Evolutionary conservation across 495 filamentous ascomycete genomes (phyloP).

Genomic region (Stereocaulon alpinum): DNA sequence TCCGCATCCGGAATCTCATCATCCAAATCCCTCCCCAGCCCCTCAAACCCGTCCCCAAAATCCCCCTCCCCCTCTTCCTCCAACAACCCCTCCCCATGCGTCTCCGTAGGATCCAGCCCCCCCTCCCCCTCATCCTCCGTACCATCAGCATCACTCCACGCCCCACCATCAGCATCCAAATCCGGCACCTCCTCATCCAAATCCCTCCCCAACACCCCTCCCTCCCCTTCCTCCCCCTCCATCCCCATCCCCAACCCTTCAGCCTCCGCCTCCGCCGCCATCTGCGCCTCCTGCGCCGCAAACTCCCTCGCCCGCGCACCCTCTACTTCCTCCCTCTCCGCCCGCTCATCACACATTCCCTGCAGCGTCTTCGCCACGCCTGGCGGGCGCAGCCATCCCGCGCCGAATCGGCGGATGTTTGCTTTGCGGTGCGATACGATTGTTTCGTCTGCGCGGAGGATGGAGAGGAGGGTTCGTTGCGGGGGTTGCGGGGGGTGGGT

Average conservation of each 20-base stretch:
- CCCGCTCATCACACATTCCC: constrained; percentile 65
- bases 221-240: background rate
- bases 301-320: constrained; percentile 58
- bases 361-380: constrained; percentile 67
- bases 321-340: constrained; percentile 70
- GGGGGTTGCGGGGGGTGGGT: constrained; percentile 19
- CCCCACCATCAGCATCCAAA: constrained; percentile 22
- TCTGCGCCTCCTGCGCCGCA: constrained; percentile 43
- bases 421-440: constrained; percentile 55
- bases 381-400: constrained; percentile 67
- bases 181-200: constrained; percentile 39
- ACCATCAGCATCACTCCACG: background rate
- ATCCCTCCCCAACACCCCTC: background rate
- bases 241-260: background rate
- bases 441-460: constrained; percentile 57
- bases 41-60: constrained; percentile 6
- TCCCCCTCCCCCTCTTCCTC: background rate
- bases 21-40: constrained; percentile 17
- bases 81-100: background rate
- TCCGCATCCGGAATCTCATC: constrained; percentile 11
- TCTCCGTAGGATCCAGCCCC: background rate
- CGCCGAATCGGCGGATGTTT: constrained; percentile 64
- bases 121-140: constrained; percentile 11
- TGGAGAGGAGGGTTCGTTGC: constrained; percentile 39
- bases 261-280: background rate